These are phyloP conservation scores for Cucumis variabilis DNA, from an alignment of 331 rosid species.

Conservation along the genomic window DNA sequence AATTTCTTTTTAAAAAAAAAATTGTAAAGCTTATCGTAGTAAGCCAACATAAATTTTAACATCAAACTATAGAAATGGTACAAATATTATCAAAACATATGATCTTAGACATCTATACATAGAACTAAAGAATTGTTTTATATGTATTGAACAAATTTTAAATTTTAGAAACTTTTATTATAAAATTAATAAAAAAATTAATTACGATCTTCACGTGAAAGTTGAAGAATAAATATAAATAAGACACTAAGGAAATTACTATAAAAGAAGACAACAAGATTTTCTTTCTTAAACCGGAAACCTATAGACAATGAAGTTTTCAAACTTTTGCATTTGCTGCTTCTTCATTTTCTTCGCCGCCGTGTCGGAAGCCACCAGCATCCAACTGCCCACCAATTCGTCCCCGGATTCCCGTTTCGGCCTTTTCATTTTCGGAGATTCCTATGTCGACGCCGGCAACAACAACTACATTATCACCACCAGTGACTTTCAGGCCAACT, in stretches of 20 bases:
- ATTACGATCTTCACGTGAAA: too few relatives aligned
- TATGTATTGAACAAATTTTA: too few relatives aligned
- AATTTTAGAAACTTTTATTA: too few relatives aligned
- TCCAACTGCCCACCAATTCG: not conserved
- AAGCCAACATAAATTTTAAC: too few relatives aligned
- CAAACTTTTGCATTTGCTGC: not conserved
- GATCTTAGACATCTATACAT: too few relatives aligned
- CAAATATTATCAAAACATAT: too few relatives aligned
- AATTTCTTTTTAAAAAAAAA: too few relatives aligned
- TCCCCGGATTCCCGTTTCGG: not conserved
- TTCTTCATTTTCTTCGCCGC: not conserved
- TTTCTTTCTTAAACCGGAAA: not conserved
- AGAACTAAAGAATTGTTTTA: too few relatives aligned
- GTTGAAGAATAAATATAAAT: too few relatives aligned
- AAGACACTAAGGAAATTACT: not conserved
- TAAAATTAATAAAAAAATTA: too few relatives aligned
- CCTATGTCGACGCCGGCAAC: not conserved
- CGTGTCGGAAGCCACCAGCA: not conserved
- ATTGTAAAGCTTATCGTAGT: too few relatives aligned
- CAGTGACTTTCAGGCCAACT: not conserved
- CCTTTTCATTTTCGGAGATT: constrained; percentile 4
- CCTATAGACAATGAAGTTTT: not conserved
- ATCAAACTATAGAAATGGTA: too few relatives aligned
- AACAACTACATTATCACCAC: constrained; percentile 21
- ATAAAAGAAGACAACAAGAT: not conserved